These are phyloP conservation scores for Leccinum uliginosum DNA, from an alignment of 768 basidiomycete genomes.

Conservation along the genomic window DNA sequence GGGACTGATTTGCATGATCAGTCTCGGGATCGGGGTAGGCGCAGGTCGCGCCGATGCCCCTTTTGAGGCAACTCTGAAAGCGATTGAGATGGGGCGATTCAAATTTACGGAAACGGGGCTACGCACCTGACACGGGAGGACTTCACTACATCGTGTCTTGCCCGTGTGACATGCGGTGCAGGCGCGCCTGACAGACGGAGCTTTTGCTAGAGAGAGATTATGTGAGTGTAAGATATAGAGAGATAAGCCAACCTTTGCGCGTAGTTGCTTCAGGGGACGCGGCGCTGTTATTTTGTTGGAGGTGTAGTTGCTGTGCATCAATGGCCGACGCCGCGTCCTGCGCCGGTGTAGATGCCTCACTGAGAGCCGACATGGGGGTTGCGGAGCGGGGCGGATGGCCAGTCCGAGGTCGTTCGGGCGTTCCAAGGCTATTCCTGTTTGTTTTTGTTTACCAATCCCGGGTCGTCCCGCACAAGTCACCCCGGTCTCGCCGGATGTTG, in stretches of 20 bases:
- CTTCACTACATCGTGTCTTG: slow-evolving; percentile 80
- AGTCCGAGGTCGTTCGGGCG: slow-evolving; percentile 28
- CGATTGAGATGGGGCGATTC: slow-evolving; percentile 8
- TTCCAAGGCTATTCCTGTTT: slow-evolving; percentile 27
- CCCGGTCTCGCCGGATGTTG: slow-evolving; percentile 4
- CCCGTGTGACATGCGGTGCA: slow-evolving; percentile 80
- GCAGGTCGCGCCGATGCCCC: slow-evolving; percentile 66
- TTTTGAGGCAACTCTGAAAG: slow-evolving; percentile 72
- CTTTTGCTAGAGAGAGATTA: slow-evolving; percentile 51
- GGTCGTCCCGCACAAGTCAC: slow-evolving; percentile 12
- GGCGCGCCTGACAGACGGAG: slow-evolving; percentile 75
- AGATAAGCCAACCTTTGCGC: slow-evolving; percentile 56
- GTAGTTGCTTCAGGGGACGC: slow-evolving; percentile 30
- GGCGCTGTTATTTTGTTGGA: slow-evolving; percentile 33
- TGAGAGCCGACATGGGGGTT: slow-evolving; percentile 71
- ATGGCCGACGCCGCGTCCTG: slow-evolving; percentile 56
- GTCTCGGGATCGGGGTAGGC: slow-evolving; percentile 77
- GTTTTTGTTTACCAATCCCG: slow-evolving; percentile 22
- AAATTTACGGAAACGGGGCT: neutral
- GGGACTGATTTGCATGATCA: slow-evolving; percentile 37
- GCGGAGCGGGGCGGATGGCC: slow-evolving; percentile 35
- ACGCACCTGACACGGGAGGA: slow-evolving; percentile 72
- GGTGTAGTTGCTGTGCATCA: slow-evolving; percentile 53
- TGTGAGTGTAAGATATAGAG: slow-evolving; percentile 7
- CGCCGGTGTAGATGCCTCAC: slow-evolving; percentile 66